A percentile compares a stretch with the other conserved stretches of the same genome.
Conservation (phyloP, 2,329 filamentous ascomycete genomes). For the Venturia pyrina region DNA sequence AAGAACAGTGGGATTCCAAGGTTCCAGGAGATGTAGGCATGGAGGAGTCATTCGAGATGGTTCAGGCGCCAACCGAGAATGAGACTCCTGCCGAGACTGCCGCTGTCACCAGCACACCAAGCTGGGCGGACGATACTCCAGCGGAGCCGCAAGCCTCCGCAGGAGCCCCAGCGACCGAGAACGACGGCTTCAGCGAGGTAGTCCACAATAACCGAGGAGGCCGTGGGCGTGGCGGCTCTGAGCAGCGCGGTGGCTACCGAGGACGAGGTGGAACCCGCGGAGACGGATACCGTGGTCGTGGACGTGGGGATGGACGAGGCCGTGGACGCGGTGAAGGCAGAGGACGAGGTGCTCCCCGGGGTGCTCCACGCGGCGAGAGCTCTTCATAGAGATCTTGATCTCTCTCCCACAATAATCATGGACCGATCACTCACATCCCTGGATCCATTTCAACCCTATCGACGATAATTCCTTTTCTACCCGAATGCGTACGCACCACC, state of each 20-base stretch:
- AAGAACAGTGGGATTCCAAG: constrained; percentile 56
- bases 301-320: constrained; percentile 27
- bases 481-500: neutral
- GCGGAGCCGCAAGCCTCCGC: constrained; percentile 17
- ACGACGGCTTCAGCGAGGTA: constrained; percentile 66
- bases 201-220: constrained; percentile 28
- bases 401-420: neutral
- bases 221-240: constrained; percentile 39
- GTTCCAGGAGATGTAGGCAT: constrained; percentile 33
- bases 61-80: constrained; percentile 62
- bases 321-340: constrained; percentile 27
- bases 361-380: constrained; percentile 7
- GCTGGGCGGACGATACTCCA: constrained; percentile 70
- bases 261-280: constrained; percentile 46
- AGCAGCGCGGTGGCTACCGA: constrained; percentile 38
- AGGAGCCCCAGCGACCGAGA: constrained; percentile 24
- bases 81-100: constrained; percentile 25
- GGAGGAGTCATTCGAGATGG: constrained; percentile 64
- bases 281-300: constrained; percentile 25
- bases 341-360: constrained; percentile 23
- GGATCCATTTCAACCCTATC: neutral
- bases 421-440: neutral
- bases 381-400: neutral
- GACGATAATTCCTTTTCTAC: neutral
- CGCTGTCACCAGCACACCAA: constrained; percentile 46